These are phyloP conservation scores for Paecilomyces formosus DNA, from an alignment of 2,329 filamentous ascomycete genomes.

Conservation along the genomic window DNA sequence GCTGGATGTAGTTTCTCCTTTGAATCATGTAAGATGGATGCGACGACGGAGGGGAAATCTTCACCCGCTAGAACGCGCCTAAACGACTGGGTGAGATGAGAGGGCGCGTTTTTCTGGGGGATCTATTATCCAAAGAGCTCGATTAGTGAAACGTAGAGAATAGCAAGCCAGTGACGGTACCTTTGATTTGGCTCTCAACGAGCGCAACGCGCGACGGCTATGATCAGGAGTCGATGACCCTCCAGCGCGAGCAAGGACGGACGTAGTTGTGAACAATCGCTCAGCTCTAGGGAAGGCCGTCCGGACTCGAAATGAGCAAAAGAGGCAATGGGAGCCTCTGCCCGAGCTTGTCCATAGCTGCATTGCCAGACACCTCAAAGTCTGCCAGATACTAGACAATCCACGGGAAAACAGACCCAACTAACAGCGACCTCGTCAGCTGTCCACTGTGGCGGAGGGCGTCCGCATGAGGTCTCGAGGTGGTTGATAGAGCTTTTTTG, in stretches of 20 bases:
- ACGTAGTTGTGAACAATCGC: constrained; percentile 25
- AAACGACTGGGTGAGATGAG: constrained; percentile 4
- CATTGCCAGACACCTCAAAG: constrained; percentile 24
- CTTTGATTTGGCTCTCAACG: not conserved
- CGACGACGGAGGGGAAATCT: constrained; percentile 22
- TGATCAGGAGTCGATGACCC: not conserved
- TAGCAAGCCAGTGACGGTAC: not conserved
- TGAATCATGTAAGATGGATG: constrained; percentile 17
- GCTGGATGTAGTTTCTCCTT: constrained; percentile 10
- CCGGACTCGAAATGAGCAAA: constrained; percentile 30
- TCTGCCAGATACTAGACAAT: not conserved
- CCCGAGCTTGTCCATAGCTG: constrained; percentile 24
- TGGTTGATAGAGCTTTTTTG: not conserved
- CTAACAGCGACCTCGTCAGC: not conserved
- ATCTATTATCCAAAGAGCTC: constrained; percentile 3
- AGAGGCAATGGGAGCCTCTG: constrained; percentile 31
- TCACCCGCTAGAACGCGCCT: constrained; percentile 8
- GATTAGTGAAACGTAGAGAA: not conserved
- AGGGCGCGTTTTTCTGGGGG: not conserved
- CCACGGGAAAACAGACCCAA: not conserved
- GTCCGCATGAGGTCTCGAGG: not conserved
- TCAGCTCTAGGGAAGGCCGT: constrained; percentile 15
- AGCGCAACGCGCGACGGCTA: not conserved
- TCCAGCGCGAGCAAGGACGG: not conserved
- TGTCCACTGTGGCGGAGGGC: not conserved